A percentile compares a stretch with the other conserved stretches of the same genome.
Evolutionary conservation across 495 filamentous ascomycete genomes (phyloP).

Genomic region (Trichoderma virens): DNA sequence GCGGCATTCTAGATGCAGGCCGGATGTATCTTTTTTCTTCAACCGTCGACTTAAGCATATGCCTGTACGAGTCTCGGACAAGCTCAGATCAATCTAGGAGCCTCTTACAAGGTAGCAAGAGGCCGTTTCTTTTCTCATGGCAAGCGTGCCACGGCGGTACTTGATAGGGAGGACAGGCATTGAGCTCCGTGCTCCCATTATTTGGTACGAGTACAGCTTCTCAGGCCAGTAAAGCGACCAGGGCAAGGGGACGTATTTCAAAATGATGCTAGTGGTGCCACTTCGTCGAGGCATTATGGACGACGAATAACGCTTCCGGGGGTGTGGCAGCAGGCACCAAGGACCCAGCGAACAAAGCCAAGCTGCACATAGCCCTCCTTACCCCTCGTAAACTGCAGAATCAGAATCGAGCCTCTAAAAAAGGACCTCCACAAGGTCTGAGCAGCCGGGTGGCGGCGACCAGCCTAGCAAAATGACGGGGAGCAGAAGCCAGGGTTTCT

Average conservation of each 20-base stretch:
- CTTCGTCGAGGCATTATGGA: not conserved
- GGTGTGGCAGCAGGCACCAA: conserved; percentile 5
- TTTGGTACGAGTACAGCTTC: not conserved
- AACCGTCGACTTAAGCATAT: not conserved
- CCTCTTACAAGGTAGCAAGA: not conserved
- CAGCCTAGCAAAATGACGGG: conserved; percentile 7
- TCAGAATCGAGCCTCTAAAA: not conserved
- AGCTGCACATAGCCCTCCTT: not conserved
- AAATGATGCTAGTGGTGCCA: not conserved
- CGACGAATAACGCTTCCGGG: not conserved
- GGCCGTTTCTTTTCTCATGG: not conserved
- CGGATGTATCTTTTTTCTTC: not conserved
- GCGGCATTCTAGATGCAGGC: not conserved
- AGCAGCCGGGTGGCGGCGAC: not conserved
- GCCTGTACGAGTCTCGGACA: not conserved
- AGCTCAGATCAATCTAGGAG: not conserved
- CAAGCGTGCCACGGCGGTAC: not conserved
- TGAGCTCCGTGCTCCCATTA: not conserved
- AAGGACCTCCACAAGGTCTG: not conserved
- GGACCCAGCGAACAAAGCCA: conserved; percentile 1
- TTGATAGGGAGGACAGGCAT: not conserved
- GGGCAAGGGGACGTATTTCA: not conserved
- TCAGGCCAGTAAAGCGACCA: not conserved
- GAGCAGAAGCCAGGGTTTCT: not conserved
- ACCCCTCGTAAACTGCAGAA: conserved; percentile 3